A percentile compares a stretch with the other conserved stretches of the same genome.
These are phyloP conservation scores for Didymella arachidicola DNA, from an alignment of 2,329 filamentous ascomycete species.

Conservation along the genomic window DNA sequence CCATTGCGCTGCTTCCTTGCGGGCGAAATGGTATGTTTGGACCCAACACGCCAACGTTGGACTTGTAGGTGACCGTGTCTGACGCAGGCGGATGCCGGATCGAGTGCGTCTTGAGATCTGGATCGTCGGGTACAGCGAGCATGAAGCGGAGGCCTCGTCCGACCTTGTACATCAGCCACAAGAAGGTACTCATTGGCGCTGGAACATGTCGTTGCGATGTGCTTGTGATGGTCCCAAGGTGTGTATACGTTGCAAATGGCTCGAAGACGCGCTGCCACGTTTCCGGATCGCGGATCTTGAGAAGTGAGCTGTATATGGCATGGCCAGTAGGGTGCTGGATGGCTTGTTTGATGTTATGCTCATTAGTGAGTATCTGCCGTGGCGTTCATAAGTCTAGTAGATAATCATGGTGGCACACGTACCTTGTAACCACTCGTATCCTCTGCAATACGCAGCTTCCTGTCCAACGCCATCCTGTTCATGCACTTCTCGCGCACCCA, in stretches of 20 bases:
- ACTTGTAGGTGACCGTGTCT: neutral
- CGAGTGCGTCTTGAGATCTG: conserved; percentile 23
- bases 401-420: neutral
- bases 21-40: neutral
- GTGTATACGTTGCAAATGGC: conserved; percentile 1
- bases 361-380: conserved; percentile 6
- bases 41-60: neutral
- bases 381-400: neutral
- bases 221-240: neutral
- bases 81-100: conserved; percentile 3
- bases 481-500: conserved; percentile 6
- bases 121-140: conserved; percentile 24
- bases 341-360: conserved; percentile 1
- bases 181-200: neutral
- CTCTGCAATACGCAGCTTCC: conserved; percentile 1
- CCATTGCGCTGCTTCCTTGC: no score
- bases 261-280: conserved; percentile 15
- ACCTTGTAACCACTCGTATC: conserved; percentile 6
- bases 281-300: conserved; percentile 4
- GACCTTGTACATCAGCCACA: neutral
- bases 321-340: conserved; percentile 8
- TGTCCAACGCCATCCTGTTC: conserved; percentile 2
- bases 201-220: neutral
- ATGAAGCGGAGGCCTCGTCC: conserved; percentile 25
- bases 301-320: conserved; percentile 12